These are phyloP conservation scores for Cordyceps farinosa DNA, from an alignment of 2,329 filamentous ascomycete species.

Conservation along the genomic window DNA sequence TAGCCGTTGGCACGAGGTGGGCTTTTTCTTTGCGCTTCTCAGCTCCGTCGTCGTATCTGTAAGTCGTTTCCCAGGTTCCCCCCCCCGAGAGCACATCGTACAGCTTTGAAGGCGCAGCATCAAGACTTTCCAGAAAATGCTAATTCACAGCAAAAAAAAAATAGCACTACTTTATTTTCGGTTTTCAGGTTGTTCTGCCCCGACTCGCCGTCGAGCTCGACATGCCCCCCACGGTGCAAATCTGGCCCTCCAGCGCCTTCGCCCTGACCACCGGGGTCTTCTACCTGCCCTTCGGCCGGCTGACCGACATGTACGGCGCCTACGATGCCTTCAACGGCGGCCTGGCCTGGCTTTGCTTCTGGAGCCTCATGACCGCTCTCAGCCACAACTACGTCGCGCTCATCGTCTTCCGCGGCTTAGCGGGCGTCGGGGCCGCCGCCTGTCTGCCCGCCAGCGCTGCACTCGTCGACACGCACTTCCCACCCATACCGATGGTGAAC, in stretches of 20 bases:
- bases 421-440: slow-evolving; percentile 65
- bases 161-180: slow-evolving; percentile 69
- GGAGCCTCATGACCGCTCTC: slow-evolving; percentile 64
- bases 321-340: slow-evolving; percentile 55
- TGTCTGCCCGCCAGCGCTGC: slow-evolving; percentile 67
- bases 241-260: slow-evolving; percentile 60
- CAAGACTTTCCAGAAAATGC: not conserved
- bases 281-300: slow-evolving; percentile 58
- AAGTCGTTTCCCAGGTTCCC: slow-evolving; percentile 24
- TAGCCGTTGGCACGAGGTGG: slow-evolving; percentile 49
- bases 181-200: slow-evolving; percentile 69
- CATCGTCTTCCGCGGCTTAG: slow-evolving; percentile 63
- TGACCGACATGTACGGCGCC: slow-evolving; percentile 57
- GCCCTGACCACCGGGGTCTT: slow-evolving; percentile 52
- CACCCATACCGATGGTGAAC: slow-evolving; percentile 67
- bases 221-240: slow-evolving; percentile 58
- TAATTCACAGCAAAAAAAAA: not conserved
- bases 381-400: slow-evolving; percentile 61
- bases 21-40: slow-evolving; percentile 57
- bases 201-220: slow-evolving; percentile 57
- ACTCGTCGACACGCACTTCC: slow-evolving; percentile 61
- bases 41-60: slow-evolving; percentile 58
- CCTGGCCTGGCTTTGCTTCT: slow-evolving; percentile 58
- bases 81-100: too few species aligned
- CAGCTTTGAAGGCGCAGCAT: too few species aligned